Evolutionary conservation across 1,284 basidiomycete genomes (phyloP).

Genomic region (Kwoniella shivajii): DNA sequence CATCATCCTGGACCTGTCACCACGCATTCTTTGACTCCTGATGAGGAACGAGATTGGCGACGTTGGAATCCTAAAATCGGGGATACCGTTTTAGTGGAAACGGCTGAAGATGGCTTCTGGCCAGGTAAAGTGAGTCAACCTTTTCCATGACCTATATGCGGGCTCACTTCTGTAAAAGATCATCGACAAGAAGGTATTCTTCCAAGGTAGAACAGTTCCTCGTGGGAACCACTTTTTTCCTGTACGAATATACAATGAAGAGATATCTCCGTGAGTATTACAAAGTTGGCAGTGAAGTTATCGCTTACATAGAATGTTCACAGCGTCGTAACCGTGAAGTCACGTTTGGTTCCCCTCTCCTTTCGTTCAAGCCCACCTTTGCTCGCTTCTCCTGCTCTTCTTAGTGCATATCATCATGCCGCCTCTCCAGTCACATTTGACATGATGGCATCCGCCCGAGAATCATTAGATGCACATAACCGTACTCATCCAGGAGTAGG

Average conservation of each 20-base stretch:
- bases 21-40: slow-evolving; percentile 26
- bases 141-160: neutral
- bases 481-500: slow-evolving; percentile 44
- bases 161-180: slow-evolving; percentile 25
- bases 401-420: slow-evolving; percentile 48
- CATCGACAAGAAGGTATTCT: slow-evolving; percentile 47
- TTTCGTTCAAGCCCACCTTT: slow-evolving; percentile 43
- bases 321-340: slow-evolving; percentile 47
- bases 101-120: slow-evolving; percentile 35
- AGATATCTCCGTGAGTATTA: slow-evolving; percentile 37
- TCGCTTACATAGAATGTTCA: slow-evolving; percentile 9
- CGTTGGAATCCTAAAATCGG: slow-evolving; percentile 42
- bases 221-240: slow-evolving; percentile 49
- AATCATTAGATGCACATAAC: slow-evolving; percentile 37
- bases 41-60: slow-evolving; percentile 44
- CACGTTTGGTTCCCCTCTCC: slow-evolving; percentile 40
- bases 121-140: slow-evolving; percentile 41
- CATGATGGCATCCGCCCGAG: slow-evolving; percentile 34
- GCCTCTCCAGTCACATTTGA: slow-evolving; percentile 41
- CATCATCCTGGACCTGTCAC: slow-evolving; percentile 37
- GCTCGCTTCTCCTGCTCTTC: slow-evolving; percentile 34
- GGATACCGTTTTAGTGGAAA: slow-evolving; percentile 45
- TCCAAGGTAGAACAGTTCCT: slow-evolving; percentile 46
- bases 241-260: slow-evolving; percentile 43
- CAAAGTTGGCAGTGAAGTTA: slow-evolving; percentile 8